These are phyloP conservation scores for Mallotus japonicus DNA, from an alignment of 441 rosid species.

Conservation along the genomic window DNA sequence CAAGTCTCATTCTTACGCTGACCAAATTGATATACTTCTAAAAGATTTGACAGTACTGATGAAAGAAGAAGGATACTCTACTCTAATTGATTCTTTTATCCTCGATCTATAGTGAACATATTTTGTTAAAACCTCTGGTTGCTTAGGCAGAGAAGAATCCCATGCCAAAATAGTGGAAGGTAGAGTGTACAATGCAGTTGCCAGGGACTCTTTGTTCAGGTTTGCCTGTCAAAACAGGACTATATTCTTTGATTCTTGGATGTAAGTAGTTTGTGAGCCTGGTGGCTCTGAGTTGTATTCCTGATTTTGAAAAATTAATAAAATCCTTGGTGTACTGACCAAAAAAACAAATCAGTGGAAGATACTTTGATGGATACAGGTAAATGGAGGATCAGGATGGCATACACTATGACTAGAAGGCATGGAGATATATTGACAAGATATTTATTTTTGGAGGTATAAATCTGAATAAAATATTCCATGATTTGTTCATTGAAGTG, in stretches of 20 bases:
- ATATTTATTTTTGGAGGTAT: neutral
- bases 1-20: slow-evolving; percentile 51
- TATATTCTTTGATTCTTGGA: too few relatives aligned
- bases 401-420: neutral
- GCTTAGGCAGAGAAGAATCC: neutral
- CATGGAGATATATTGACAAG: neutral
- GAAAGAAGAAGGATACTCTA: slow-evolving; percentile 34
- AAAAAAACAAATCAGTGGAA: too few relatives aligned
- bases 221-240: too few relatives aligned
- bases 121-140: neutral
- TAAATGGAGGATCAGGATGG: neutral
- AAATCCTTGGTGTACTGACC: too few relatives aligned
- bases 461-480: neutral
- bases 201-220: too few relatives aligned
- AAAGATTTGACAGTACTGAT: slow-evolving; percentile 43
- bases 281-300: too few relatives aligned
- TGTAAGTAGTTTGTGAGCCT: too few relatives aligned
- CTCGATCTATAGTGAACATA: slow-evolving; percentile 21
- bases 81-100: slow-evolving; percentile 29
- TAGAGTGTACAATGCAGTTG: too few relatives aligned
- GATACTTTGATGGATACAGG: neutral
- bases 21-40: slow-evolving; percentile 38
- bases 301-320: too few relatives aligned
- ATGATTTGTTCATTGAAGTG: neutral
- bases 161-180: neutral